A percentile compares a stretch with the other conserved stretches of the same genome.
phyloP scores from a whole-genome alignment of 495 filamentous ascomycete genomes.

The Thermochaetoides thermophila region DNA sequence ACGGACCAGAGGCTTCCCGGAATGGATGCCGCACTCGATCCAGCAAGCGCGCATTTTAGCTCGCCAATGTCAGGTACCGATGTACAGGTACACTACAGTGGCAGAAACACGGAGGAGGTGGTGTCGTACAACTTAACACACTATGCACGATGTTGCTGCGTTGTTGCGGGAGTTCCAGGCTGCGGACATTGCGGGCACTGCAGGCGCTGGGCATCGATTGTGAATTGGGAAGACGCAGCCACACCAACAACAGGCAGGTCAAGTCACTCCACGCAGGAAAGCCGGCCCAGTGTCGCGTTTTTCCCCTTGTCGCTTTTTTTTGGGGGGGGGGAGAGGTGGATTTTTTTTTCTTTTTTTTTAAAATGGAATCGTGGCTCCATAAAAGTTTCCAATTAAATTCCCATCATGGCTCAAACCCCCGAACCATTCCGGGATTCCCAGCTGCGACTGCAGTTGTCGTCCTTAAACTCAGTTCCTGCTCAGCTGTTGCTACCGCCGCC shows the following conservation, averaged over 20 bases:
- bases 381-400: slow-evolving; percentile 31
- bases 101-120: no score
- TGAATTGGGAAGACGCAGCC: slow-evolving; percentile 19
- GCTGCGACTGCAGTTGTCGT: slow-evolving; percentile 19
- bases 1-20: no score
- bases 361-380: slow-evolving; percentile 26
- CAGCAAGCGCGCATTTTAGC: no score
- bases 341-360: no score
- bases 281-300: slow-evolving; percentile 26
- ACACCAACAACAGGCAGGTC: slow-evolving; percentile 18
- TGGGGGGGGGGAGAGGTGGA: no score
- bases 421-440: slow-evolving; percentile 16
- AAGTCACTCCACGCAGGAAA: slow-evolving; percentile 22
- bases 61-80: no score
- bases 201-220: slow-evolving; percentile 14
- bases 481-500: no score
- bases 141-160: no score
- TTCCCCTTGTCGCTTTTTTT: slow-evolving; percentile 21
- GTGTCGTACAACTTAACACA: no score
- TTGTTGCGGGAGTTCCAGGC: slow-evolving; percentile 1
- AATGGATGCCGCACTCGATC: no score
- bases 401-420: slow-evolving; percentile 28
- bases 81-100: no score
- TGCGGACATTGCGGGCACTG: not conserved
- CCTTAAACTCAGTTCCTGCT: slow-evolving; percentile 15